Base-by-base conservation (phyloP, 306 rosid species). In the Vicia sativa region DNA sequence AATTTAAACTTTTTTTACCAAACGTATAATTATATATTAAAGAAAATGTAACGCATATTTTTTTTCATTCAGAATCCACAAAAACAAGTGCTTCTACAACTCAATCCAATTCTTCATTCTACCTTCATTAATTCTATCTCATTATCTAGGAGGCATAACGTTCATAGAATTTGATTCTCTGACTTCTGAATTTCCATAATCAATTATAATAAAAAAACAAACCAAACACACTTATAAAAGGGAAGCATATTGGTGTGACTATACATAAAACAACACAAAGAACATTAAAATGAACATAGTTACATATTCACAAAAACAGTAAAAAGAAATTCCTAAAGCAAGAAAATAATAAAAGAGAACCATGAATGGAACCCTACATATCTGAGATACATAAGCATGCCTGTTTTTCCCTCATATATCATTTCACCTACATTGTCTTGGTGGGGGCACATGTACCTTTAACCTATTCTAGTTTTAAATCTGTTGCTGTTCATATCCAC, bases 371-470 rank as follows among this genome's bases (percentile, higher is more conserved):
- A 75, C 64, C 35, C 53, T 52, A 41, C 62, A 64, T 26, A 55
- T 23, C 4, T 26, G 21, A 12, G 61, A 49, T 34, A 41, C 58
- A 45, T 18, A 44, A 58, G 67, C 74, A 57, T 42, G 79, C 69
- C 8, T 70, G 65, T 74, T 75, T 52, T 52, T 65, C 10, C 25
- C 74, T 75, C 75, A 85, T 72, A 80, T 6, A 74, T 87, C 88
- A 77, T 80, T 49, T 87, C 88, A 67, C 48, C 80, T 67, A 75
- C 82, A 73, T 78, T 70, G 69, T 64, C 71, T 25, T 75, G 25
- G 74, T 49, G 48, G 79, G 79, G 70, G 10, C 74, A 75, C 70
- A 39, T 38, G 52, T 39, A 9, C 49, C 49, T 61, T 70, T 77
- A 69, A 43, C 61, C 65, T 68, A 63, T 72, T 73, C 65, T 74